phyloP scores from a whole-genome alignment of 169 alveolate species.

The Ichthyophthirius multifiliis region DNA sequence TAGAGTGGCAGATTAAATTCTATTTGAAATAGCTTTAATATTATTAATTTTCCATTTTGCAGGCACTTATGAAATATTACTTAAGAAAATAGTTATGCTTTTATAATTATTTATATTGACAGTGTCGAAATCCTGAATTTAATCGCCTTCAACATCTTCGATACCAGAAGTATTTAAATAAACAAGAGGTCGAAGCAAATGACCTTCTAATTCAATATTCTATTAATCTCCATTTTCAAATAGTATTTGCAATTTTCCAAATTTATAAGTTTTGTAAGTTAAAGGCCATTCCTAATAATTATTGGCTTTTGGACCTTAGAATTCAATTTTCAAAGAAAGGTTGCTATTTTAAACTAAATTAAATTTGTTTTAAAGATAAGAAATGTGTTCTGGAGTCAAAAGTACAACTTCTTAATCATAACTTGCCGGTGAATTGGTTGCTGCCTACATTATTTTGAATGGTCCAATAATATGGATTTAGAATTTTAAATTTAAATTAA shows the following conservation, averaged over 20 bases:
- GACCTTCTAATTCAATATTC: conserved; percentile 55
- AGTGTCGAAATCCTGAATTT: conserved; percentile 70
- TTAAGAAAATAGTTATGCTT: conserved; percentile 55
- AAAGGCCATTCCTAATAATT: conserved; percentile 80
- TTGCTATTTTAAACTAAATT: conserved; percentile 59
- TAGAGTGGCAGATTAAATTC: conserved; percentile 52
- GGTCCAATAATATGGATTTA: conserved; percentile 76
- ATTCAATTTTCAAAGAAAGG: conserved; percentile 62
- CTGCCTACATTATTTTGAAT: conserved; percentile 62
- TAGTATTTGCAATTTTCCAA: conserved; percentile 56
- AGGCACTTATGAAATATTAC: conserved; percentile 67
- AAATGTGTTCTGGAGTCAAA: not conserved
- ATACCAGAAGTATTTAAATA: conserved; percentile 52
- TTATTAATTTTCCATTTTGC: conserved; percentile 80
- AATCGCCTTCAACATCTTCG: conserved; percentile 66
- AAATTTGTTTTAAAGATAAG: conserved; percentile 48
- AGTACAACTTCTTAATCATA: conserved; percentile 28
- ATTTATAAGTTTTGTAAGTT: conserved; percentile 56
- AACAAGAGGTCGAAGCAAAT: conserved; percentile 69
- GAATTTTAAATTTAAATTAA: conserved; percentile 67
- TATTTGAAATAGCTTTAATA: conserved; percentile 55
- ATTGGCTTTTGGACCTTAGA: conserved; percentile 55
- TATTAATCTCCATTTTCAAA: conserved; percentile 76
- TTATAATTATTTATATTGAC: conserved; percentile 67
- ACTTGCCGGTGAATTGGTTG: conserved; percentile 68